phyloP scores from a whole-genome alignment of 805 yeast species.

The Kuraishia hungarica region DNA sequence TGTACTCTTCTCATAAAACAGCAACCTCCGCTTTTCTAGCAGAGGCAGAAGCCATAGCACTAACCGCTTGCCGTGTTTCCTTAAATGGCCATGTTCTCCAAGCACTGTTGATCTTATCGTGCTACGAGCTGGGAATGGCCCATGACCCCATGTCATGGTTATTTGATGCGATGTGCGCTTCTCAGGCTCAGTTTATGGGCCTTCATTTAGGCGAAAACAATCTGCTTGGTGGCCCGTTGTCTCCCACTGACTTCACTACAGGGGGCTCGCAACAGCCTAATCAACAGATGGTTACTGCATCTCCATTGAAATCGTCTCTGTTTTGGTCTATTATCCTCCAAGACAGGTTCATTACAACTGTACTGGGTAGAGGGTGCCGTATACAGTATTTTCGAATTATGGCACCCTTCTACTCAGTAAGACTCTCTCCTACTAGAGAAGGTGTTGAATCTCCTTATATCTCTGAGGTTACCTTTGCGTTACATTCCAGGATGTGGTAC shows the following conservation, averaged over 20 bases:
- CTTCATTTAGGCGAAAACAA: slow-evolving; percentile 12
- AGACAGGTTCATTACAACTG: slow-evolving; percentile 24
- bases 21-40: slow-evolving; percentile 10
- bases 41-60: slow-evolving; percentile 16
- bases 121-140: slow-evolving; percentile 24
- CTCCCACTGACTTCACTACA: neutral
- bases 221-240: neutral
- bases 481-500: slow-evolving; percentile 23
- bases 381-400: slow-evolving; percentile 23
- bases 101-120: slow-evolving; percentile 19
- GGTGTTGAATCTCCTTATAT: slow-evolving; percentile 5
- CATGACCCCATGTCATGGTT: slow-evolving; percentile 24
- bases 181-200: slow-evolving; percentile 20
- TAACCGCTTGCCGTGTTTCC: slow-evolving; percentile 14
- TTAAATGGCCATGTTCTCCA: slow-evolving; percentile 19
- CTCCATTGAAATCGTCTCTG: slow-evolving; percentile 14
- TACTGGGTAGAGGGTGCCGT: slow-evolving; percentile 24
- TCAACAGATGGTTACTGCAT: slow-evolving; percentile 5
- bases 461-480: slow-evolving; percentile 17
- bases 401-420: slow-evolving; percentile 19
- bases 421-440: neutral
- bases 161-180: slow-evolving; percentile 21
- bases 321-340: slow-evolving; percentile 24
- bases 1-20: slow-evolving; percentile 10
- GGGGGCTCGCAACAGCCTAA: neutral